Evolutionary conservation across 352 stramenopile species (phyloP).

Genomic region (Phytophthora pseudosyringae): DNA sequence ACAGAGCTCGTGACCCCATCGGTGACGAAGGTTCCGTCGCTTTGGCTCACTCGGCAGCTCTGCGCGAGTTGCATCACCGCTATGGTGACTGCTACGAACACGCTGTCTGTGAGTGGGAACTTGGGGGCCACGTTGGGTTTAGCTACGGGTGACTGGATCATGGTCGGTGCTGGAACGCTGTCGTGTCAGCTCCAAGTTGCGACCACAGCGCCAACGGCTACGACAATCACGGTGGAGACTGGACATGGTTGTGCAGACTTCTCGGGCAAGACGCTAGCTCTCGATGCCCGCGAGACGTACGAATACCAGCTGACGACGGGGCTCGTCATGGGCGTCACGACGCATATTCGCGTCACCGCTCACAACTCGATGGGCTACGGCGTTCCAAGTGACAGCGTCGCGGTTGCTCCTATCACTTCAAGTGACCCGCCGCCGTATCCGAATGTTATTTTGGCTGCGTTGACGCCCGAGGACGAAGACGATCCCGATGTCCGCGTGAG

Average conservation of each 20-base stretch:
- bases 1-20: slow-evolving; percentile 45
- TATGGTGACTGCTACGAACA: slow-evolving; percentile 27
- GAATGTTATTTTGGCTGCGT: slow-evolving; percentile 53
- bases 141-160: slow-evolving; percentile 48
- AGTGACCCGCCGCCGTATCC: slow-evolving; percentile 87
- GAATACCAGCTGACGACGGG: slow-evolving; percentile 77
- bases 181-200: slow-evolving; percentile 66
- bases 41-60: slow-evolving; percentile 42
- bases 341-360: slow-evolving; percentile 91
- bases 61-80: slow-evolving; percentile 60
- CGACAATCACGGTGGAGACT: slow-evolving; percentile 44
- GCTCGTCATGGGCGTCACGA: slow-evolving; percentile 86
- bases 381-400: slow-evolving; percentile 60
- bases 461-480: slow-evolving; percentile 54
- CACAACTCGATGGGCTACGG: slow-evolving; percentile 95
- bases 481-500: slow-evolving; percentile 64
- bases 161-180: slow-evolving; percentile 48
- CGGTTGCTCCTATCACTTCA: slow-evolving; percentile 85
- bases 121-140: slow-evolving; percentile 23
- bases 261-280: slow-evolving; percentile 38
- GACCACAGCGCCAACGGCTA: slow-evolving; percentile 20
- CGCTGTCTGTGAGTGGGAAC: slow-evolving; percentile 19
- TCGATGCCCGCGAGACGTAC: slow-evolving; percentile 65
- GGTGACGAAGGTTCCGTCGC: slow-evolving; percentile 39
- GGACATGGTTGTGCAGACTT: slow-evolving; percentile 63